Percentiles rank a stretch among this genome's conserved stretches.
phyloP scores from a whole-genome alignment of 805 yeast species.

The Schizosaccharomyces cryophilus region DNA sequence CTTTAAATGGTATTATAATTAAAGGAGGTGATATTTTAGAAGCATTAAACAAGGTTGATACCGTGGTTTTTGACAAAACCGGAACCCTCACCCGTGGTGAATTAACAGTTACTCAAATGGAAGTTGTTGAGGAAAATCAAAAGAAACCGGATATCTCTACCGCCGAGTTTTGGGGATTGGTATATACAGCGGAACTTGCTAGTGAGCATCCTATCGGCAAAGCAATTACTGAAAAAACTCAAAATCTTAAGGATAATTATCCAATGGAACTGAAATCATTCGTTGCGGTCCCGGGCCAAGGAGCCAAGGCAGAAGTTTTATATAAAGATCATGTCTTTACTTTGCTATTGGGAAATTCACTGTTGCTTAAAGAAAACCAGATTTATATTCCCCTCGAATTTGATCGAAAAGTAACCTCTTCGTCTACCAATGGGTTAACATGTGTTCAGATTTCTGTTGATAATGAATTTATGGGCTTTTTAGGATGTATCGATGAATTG shows the following conservation, averaged over 20 bases:
- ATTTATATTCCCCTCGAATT: constrained; percentile 6
- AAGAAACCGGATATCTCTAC: constrained; percentile 5
- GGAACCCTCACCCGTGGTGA: constrained; percentile 81
- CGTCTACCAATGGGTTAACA: constrained; percentile 18
- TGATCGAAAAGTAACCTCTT: constrained; percentile 8
- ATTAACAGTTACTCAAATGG: constrained; percentile 25
- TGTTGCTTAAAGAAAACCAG: constrained; percentile 15
- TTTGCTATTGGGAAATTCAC: constrained; percentile 26
- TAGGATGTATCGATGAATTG: constrained; percentile 43
- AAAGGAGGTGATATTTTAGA: constrained; percentile 86
- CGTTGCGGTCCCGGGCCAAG: background rate
- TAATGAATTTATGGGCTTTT: constrained; percentile 31
- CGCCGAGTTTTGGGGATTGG: constrained; percentile 25
- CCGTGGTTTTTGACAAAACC: constrained; percentile 75
- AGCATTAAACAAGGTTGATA: constrained; percentile 34
- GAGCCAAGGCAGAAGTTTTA: constrained; percentile 2
- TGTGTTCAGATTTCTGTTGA: constrained; percentile 35
- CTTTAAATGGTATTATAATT: constrained; percentile 63
- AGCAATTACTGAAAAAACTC: constrained; percentile 29
- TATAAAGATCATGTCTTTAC: background rate
- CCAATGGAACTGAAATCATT: background rate
- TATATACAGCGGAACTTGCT: constrained; percentile 35
- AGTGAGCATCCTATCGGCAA: constrained; percentile 79
- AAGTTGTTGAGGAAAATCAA: background rate
- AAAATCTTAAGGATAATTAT: constrained; percentile 2